phyloP scores from a whole-genome alignment of 192 early-diverging fungal genomes.

The Coemansia sp. region DNA sequence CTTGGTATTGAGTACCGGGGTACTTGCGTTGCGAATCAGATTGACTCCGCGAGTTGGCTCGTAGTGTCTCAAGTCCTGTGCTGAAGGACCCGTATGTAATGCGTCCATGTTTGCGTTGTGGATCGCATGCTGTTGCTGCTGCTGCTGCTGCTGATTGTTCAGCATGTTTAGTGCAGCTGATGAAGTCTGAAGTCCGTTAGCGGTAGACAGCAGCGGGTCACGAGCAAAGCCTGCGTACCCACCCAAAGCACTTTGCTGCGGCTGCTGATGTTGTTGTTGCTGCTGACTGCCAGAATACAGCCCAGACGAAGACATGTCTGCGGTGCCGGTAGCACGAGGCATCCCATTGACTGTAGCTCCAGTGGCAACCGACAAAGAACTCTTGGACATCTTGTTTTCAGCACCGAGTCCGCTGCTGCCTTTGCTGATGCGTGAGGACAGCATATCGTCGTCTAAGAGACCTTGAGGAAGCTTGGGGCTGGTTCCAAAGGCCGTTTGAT shows the following conservation, averaged over 20 bases:
- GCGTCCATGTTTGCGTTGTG: constrained; percentile 8
- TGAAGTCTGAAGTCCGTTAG: constrained; percentile 1
- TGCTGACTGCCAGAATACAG: constrained; percentile 1
- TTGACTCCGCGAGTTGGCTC: constrained; percentile 31
- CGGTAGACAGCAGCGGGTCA: neutral
- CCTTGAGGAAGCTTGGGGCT: constrained; percentile 55
- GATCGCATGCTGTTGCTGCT: constrained; percentile 11
- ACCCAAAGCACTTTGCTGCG: neutral
- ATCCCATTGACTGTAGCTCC: constrained; percentile 14
- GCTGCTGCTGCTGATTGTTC: constrained; percentile 17
- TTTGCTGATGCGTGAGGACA: constrained; percentile 13
- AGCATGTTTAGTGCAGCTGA: neutral
- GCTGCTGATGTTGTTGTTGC: neutral
- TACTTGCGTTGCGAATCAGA: constrained; percentile 49
- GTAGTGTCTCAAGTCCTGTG: constrained; percentile 26
- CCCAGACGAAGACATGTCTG: constrained; percentile 13
- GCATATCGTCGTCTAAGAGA: constrained; percentile 43
- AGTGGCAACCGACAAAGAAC: neutral
- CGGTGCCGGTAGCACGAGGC: constrained; percentile 14
- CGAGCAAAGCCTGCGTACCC: constrained; percentile 4
- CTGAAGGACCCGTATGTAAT: constrained; percentile 10
- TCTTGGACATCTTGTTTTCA: neutral
- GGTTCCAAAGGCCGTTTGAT: constrained; percentile 24
- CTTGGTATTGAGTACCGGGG: constrained; percentile 50
- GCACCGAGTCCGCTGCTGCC: neutral